Evolutionary conservation across 257 asterid species (phyloP), one percentile per base, ranked within the genome.

Genomic region (Solanum ossicruentum): DNA sequence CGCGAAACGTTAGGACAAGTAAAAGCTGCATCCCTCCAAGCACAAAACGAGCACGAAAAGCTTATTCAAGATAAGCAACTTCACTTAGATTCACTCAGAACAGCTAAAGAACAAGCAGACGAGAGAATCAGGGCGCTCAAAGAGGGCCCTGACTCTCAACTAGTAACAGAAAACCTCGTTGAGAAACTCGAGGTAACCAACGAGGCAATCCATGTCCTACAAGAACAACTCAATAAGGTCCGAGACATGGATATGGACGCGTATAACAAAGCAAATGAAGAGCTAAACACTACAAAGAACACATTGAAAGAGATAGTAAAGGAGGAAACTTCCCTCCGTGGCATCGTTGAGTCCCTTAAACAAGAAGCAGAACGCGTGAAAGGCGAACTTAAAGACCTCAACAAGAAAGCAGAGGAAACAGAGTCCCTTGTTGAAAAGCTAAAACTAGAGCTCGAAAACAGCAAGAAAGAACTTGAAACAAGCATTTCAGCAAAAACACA

Each of bases 141-240:
- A 41, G 92, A 90, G 23, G 93, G 88, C 80, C 82, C 80, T 10
- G 89, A 82, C 78, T 86, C 90, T 18, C 84, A 77, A 51, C 17
- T 80, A 17, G 52, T 66, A 7, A 51, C 39, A 8, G 92, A 92
- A 55, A 73, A 79, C 49, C 90, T 92, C 9, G 89, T 90, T 73
- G 92, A 88, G 85, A 92, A 90, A 88, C 95, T 92, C 1, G 94
- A 92, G 56, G 93, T 82, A 88, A 92, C 97, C 3, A 87, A 83
- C 9, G 91, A 91, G 80, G 92, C 91, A 0, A 86, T 92, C 72
- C 84, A 84, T 82, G 92, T 89, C 55, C 71, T 94, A 89, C 91
- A 91, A 83, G 95, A 91, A 23, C 95, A 93, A 43, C 88, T 93
- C 20, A 84, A 89, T 1, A 83, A 83, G 0, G 90, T 93, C 10